Percentiles rank a stretch among this genome's conserved stretches.
phyloP scores from a whole-genome alignment of 768 basidiomycete species.

The Ramaria sp. region DNA sequence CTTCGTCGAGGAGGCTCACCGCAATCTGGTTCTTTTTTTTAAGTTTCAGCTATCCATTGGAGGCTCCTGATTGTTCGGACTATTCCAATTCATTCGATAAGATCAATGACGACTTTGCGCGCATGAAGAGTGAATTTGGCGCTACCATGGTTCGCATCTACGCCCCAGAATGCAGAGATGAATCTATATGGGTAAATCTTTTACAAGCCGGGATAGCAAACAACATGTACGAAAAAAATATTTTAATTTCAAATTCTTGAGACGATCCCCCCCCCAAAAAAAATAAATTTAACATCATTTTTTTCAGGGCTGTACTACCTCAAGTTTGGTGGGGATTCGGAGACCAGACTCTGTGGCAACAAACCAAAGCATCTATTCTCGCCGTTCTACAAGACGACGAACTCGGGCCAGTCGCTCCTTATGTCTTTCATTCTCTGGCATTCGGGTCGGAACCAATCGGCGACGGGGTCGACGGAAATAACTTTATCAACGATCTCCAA shows the following conservation, averaged over 20 bases:
- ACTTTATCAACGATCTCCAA: slow-evolving; percentile 7
- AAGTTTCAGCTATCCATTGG: slow-evolving; percentile 10
- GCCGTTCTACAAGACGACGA: slow-evolving; percentile 3
- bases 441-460: slow-evolving; percentile 15
- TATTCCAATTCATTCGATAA: slow-evolving; percentile 5
- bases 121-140: slow-evolving; percentile 14
- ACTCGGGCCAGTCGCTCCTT: slow-evolving; percentile 10
- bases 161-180: slow-evolving; percentile 11
- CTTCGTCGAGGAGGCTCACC: too few species aligned
- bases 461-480: slow-evolving; percentile 11
- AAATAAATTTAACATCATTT: too few species aligned
- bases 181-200: slow-evolving; percentile 10
- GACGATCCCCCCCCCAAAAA: background rate
- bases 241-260: background rate
- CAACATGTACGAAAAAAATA: slow-evolving; percentile 5
- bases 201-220: slow-evolving; percentile 7
- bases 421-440: slow-evolving; percentile 12
- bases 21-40: background rate
- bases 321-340: slow-evolving; percentile 11
- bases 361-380: slow-evolving; percentile 7
- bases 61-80: slow-evolving; percentile 9
- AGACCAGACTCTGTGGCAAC: slow-evolving; percentile 10
- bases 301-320: slow-evolving; percentile 6
- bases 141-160: slow-evolving; percentile 14
- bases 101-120: slow-evolving; percentile 8